These are phyloP conservation scores for Rhodosorus marinus DNA, from an alignment of 23 red algal genomes.

Conservation along the genomic window DNA sequence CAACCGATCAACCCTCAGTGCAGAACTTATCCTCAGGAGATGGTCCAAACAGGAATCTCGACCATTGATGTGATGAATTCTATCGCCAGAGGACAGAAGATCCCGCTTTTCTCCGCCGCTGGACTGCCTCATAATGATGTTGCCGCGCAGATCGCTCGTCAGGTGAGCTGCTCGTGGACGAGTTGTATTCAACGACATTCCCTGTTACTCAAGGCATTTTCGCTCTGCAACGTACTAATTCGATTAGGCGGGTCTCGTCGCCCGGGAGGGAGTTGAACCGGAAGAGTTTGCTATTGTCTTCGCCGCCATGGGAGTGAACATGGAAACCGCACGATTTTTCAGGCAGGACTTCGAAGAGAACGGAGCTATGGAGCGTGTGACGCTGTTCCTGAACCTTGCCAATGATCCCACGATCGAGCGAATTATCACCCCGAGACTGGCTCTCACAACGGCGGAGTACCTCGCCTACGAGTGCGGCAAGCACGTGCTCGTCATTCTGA, in stretches of 20 bases:
- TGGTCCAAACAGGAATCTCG: slow-evolving; percentile 98
- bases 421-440: slow-evolving; percentile 93
- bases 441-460: slow-evolving; percentile 89
- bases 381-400: slow-evolving; percentile 89
- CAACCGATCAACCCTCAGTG: slow-evolving; percentile 76
- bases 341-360: slow-evolving; percentile 96
- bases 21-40: slow-evolving; percentile 87
- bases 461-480: slow-evolving; percentile 89
- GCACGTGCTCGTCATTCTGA: slow-evolving; percentile 96
- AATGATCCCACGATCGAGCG: slow-evolving; percentile 98
- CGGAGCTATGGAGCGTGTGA: slow-evolving; percentile 75
- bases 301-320: slow-evolving; percentile 96
- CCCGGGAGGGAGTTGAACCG: slow-evolving; percentile 3
- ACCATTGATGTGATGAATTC: slow-evolving; percentile 98
- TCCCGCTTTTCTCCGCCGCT: slow-evolving; percentile 79
- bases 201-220: no score
- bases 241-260: no score
- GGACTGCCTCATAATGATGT: slow-evolving; percentile 95
- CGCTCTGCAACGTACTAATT: no score
- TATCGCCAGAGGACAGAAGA: slow-evolving; percentile 96
- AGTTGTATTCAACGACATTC: no score
- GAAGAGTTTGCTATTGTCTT: slow-evolving; percentile 96
- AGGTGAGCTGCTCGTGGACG: slow-evolving; percentile 57
- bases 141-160: slow-evolving; percentile 93
- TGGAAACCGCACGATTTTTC: slow-evolving; percentile 96